These are phyloP conservation scores for Clonostachys byssicola DNA, from an alignment of 2,329 filamentous ascomycete genomes.

Conservation along the genomic window DNA sequence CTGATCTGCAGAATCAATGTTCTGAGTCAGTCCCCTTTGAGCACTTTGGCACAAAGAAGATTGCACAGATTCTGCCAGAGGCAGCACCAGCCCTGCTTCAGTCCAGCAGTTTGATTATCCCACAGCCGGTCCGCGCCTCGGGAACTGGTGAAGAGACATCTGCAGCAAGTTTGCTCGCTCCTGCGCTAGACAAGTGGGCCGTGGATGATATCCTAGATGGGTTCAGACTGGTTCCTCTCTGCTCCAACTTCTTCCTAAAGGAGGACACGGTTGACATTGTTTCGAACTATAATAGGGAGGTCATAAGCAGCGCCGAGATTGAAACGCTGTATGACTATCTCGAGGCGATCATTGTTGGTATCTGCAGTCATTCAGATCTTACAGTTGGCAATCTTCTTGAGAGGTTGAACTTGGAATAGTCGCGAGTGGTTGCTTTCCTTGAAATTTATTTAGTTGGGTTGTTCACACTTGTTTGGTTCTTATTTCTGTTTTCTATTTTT, in stretches of 20 bases:
- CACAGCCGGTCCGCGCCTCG: not conserved
- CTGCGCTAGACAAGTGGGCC: not conserved
- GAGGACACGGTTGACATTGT: not conserved
- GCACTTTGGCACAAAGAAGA: not conserved
- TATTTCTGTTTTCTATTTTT: too few species aligned
- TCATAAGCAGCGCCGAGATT: not conserved
- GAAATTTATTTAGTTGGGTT: too few species aligned
- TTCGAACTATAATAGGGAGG: not conserved
- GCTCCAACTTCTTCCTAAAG: not conserved
- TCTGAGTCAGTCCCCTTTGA: not conserved
- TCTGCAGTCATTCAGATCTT: not conserved
- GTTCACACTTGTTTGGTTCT: too few species aligned
- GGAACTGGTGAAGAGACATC: too few species aligned
- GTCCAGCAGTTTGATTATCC: not conserved
- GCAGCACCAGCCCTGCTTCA: not conserved
- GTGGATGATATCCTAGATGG: constrained; percentile 28
- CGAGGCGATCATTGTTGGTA: not conserved
- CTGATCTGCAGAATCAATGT: constrained; percentile 5
- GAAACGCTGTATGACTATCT: not conserved
- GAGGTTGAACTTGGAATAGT: too few species aligned
- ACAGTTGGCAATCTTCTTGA: not conserved
- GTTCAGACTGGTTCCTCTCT: not conserved
- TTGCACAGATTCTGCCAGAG: constrained; percentile 3
- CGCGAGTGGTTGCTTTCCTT: too few species aligned
- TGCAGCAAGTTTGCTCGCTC: too few species aligned